Evolutionary conservation across 371 early-diverging fungal genomes (phyloP), one percentile per base, ranked within the genome.

Genomic region (Mycotypha africana): DNA sequence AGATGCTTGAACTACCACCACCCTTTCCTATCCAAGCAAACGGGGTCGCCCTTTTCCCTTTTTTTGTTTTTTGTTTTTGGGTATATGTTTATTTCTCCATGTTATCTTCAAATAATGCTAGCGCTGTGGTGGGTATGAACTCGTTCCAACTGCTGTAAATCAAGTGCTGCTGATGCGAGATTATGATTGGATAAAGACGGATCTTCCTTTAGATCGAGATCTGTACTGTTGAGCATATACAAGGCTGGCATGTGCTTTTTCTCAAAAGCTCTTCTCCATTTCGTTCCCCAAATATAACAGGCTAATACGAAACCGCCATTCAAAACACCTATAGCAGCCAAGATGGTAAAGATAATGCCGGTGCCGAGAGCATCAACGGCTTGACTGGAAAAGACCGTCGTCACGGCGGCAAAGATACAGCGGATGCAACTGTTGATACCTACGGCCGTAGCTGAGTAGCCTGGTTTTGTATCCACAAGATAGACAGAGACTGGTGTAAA

Each of bases 401-500:
- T 62, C 19, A 76, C 58, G 2, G 70, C 70, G 24, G 62, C 77
- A 21, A 52, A 41, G 1, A 76, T 33, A 4, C 62, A 65, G 1
- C 76, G 62, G 48, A 73, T 49, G 36, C 74, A 62, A 45, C 74
- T 78, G 20, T 68, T 69, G 4, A 73, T 68, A 2, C 76, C 80
- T 2, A 76, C 76, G 3, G 72, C 74, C 8, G 75, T 74, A 6
- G 81, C 76, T 2, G 78, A 78, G 24, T 52, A 52, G 9, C 80
- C 80, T 10, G 70, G 70, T 15, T 76, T 69, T 4, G 70, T 47
- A 45, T 80, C 78, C 4, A 80, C 80, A 2, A 76, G 49, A 38
- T 80, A 80, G 0, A 74, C 78, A 4, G 70, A 57, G n/a, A 71
- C 68, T 3, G 78, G 69, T n/a, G 78, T 55, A 40, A 58, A 60